These are phyloP conservation scores for Mycosphaerella arachidis DNA, from an alignment of 2,329 filamentous ascomycete genomes.

Conservation along the genomic window DNA sequence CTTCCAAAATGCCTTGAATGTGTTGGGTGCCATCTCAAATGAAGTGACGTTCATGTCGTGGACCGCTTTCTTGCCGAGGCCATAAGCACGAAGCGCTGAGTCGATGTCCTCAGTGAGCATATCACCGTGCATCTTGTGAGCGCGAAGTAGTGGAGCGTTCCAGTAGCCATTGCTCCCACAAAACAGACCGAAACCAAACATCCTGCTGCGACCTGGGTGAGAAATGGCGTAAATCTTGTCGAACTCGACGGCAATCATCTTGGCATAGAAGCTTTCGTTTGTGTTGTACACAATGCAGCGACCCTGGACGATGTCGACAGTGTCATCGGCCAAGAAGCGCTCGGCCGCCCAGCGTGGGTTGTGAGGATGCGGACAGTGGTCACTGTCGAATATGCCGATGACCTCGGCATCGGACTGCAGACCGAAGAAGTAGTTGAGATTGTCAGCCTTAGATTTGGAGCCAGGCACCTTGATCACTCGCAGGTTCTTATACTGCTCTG, in stretches of 20 bases:
- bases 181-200: constrained; percentile 48
- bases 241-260: constrained; percentile 48
- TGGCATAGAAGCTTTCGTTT: constrained; percentile 40
- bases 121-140: constrained; percentile 48
- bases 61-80: constrained; percentile 40
- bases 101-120: constrained; percentile 52
- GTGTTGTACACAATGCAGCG: constrained; percentile 49
- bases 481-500: constrained; percentile 38
- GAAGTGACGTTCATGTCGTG: constrained; percentile 49
- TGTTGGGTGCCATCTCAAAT: constrained; percentile 47
- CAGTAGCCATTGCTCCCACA: constrained; percentile 50
- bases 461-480: constrained; percentile 46
- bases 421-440: constrained; percentile 47
- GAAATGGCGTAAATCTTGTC: constrained; percentile 52
- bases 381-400: constrained; percentile 48
- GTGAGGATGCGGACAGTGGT: constrained; percentile 49
- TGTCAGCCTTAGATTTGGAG: constrained; percentile 49
- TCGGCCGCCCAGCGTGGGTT: constrained; percentile 47
- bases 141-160: constrained; percentile 41
- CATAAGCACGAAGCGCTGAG: constrained; percentile 45
- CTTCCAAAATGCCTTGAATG: constrained; percentile 45
- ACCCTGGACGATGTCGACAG: constrained; percentile 48
- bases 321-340: constrained; percentile 40
- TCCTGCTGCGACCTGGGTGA: constrained; percentile 44
- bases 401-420: constrained; percentile 43